Evolutionary conservation across 2,329 filamentous ascomycete genomes (phyloP).

Genomic region (Albifimbria verrucaria): DNA sequence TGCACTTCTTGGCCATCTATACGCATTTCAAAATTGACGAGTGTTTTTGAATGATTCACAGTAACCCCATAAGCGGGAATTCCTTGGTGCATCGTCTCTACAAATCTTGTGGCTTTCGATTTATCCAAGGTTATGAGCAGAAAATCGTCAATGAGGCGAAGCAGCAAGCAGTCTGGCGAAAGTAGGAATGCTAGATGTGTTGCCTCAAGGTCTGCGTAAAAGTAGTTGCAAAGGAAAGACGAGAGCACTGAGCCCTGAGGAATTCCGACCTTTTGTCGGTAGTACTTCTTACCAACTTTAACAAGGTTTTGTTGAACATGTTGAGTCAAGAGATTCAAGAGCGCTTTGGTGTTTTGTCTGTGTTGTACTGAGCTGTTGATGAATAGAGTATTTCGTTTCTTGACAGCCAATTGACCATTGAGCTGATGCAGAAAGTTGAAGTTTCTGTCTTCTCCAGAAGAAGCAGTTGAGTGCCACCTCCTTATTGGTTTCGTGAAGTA

Average conservation of each 20-base stretch:
- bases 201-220: constrained; percentile 84
- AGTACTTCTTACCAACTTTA: constrained; percentile 83
- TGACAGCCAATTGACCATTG: constrained; percentile 32
- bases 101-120: constrained; percentile 66
- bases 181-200: constrained; percentile 65
- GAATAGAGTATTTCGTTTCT: constrained; percentile 69
- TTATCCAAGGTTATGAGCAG: constrained; percentile 75
- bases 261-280: constrained; percentile 83
- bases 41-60: constrained; percentile 74
- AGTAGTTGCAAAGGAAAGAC: constrained; percentile 86
- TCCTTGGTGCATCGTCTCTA: constrained; percentile 76
- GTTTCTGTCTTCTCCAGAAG: constrained; percentile 34
- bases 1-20: constrained; percentile 52
- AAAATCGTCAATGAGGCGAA: constrained; percentile 91
- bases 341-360: constrained; percentile 50
- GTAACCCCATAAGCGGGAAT: constrained; percentile 75
- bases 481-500: constrained; percentile 34
- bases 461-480: constrained; percentile 52
- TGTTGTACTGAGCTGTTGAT: constrained; percentile 64
- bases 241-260: constrained; percentile 91
- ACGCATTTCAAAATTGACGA: constrained; percentile 74
- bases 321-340: constrained; percentile 69
- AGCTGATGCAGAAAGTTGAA: constrained; percentile 44
- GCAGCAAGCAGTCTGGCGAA: constrained; percentile 56
- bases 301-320: constrained; percentile 86